These are phyloP conservation scores for Phytophthora sojae DNA, from an alignment of 352 stramenopile species.

Conservation along the genomic window DNA sequence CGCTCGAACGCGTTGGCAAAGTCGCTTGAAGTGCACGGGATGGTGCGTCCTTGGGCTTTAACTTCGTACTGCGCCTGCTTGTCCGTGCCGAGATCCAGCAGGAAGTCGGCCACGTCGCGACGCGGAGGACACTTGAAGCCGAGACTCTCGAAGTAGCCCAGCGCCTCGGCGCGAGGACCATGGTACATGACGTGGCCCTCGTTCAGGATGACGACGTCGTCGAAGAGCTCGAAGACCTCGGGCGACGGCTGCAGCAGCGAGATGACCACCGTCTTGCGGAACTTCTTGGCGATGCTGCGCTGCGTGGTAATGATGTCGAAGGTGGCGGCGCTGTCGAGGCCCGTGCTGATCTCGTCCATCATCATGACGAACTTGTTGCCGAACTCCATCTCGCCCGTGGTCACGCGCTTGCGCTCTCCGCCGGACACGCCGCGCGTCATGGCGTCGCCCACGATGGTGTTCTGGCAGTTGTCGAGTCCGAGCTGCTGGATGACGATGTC, in stretches of 20 bases:
- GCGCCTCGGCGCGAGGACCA: constrained; percentile 57
- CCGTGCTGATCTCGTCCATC: constrained; percentile 85
- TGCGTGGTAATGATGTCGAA: constrained; percentile 72
- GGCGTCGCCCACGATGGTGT: too few species aligned
- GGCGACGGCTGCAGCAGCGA: too few species aligned
- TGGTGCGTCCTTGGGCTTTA: not conserved
- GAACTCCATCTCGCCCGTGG: constrained; percentile 90
- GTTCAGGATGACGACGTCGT: constrained; percentile 94
- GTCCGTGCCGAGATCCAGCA: constrained; percentile 10
- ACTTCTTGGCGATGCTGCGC: constrained; percentile 53
- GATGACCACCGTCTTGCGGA: constrained; percentile 70
- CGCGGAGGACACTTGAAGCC: constrained; percentile 42
- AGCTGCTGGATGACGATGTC: too few species aligned
- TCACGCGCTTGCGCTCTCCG: too few species aligned
- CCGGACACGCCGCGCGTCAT: too few species aligned
- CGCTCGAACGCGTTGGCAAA: constrained; percentile 31
- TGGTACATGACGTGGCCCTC: constrained; percentile 91
- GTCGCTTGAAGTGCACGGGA: constrained; percentile 13
- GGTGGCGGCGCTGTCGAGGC: constrained; percentile 66
- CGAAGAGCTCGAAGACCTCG: constrained; percentile 94
- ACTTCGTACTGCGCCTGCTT: constrained; percentile 46
- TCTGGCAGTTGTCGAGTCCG: too few species aligned
- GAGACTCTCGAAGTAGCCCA: constrained; percentile 71
- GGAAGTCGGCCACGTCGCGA: constrained; percentile 10
- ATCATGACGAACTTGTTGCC: constrained; percentile 82